A percentile compares a stretch with the other conserved stretches of the same genome.
Evolutionary conservation across 129 eudicot genomes (phyloP).

Genomic region (Dittrichia graveolens): DNA sequence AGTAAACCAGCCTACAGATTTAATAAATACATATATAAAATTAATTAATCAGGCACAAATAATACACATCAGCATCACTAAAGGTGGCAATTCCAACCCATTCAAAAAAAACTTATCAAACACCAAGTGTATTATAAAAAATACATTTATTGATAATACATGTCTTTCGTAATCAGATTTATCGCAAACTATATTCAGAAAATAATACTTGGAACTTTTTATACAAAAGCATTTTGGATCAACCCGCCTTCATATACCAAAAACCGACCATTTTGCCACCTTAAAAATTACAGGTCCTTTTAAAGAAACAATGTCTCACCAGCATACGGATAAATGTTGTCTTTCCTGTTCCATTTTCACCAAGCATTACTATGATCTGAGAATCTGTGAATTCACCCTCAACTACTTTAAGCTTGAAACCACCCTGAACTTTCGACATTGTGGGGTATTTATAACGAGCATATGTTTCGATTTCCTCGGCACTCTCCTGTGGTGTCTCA

Average conservation of each 20-base stretch:
- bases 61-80: no score
- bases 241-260: not conserved
- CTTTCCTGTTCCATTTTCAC: conserved; percentile 98
- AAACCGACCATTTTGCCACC: not conserved
- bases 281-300: not conserved
- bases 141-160: no score
- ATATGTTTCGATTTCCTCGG: conserved; percentile 79
- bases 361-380: conserved; percentile 89
- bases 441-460: conserved; percentile 83
- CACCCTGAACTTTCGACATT: conserved; percentile 73
- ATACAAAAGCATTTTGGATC: no score
- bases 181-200: no score
- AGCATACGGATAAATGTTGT: conserved; percentile 87
- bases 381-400: conserved; percentile 94
- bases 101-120: no score
- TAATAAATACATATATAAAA: not conserved
- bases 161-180: no score
- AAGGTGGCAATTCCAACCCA: no score
- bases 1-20: conserved; percentile 70
- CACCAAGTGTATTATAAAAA: no score
- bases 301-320: conserved; percentile 40
- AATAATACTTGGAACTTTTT: no score
- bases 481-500: conserved; percentile 79
- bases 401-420: conserved; percentile 68
- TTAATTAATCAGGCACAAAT: no score